phyloP scores from a whole-genome alignment of 148 eudicot species.

The Nepenthes gracilis region DNA sequence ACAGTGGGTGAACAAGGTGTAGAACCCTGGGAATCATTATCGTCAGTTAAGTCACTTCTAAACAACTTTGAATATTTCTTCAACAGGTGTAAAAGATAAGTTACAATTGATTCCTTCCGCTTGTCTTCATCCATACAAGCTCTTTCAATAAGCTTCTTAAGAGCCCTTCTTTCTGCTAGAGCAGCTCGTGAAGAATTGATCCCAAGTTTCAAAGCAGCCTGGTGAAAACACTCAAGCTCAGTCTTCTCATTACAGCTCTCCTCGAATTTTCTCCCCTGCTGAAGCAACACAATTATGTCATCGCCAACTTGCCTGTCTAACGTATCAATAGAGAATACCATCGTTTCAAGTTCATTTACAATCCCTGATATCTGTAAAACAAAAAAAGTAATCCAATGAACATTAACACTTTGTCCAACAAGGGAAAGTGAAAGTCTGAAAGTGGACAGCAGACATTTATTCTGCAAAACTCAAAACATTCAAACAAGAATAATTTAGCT shows the following conservation, averaged over 20 bases:
- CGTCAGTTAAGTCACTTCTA: constrained; percentile 82
- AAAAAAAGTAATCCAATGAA: neutral
- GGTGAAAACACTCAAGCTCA: constrained; percentile 88
- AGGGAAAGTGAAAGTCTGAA: neutral
- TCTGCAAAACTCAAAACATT: neutral
- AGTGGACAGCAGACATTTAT: too few relatives aligned
- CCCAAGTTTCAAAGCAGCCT: constrained; percentile 72
- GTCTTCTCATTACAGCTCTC: constrained; percentile 49
- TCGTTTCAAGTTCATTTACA: constrained; percentile 48
- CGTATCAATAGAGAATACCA: constrained; percentile 67
- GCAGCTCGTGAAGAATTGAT: constrained; percentile 94
- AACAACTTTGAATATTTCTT: constrained; percentile 89
- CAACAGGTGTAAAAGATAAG: constrained; percentile 85
- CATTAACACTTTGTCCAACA: neutral
- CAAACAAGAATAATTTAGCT: neutral
- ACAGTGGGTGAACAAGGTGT: constrained; percentile 96
- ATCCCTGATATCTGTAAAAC: constrained; percentile 61
- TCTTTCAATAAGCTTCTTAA: constrained; percentile 80
- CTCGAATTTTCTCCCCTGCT: constrained; percentile 77
- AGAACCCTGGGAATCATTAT: constrained; percentile 95
- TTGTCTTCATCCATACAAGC: constrained; percentile 86
- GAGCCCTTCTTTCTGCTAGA: constrained; percentile 79
- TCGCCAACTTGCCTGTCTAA: constrained; percentile 85
- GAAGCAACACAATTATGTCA: constrained; percentile 73
- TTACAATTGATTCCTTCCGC: constrained; percentile 86